Conservation (phyloP, 202 grass and related monocot genomes). For the Saccharum hybrid region DNA sequence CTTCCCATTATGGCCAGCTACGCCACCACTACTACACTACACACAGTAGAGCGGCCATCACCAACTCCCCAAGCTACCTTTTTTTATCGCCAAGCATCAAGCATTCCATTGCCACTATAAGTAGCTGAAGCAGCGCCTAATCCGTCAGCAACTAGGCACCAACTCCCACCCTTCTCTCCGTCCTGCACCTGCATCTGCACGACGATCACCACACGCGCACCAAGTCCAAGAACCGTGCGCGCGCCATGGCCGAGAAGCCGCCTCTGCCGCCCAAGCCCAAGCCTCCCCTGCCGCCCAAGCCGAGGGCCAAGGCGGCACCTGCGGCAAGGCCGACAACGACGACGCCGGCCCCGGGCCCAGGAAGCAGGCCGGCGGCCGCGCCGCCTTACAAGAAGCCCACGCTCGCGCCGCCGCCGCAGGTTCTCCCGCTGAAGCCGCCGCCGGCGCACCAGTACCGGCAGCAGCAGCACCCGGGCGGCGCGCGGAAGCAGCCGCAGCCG, state of each 20-base stretch:
- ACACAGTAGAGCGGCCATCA: too few species aligned
- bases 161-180: conserved; percentile 10
- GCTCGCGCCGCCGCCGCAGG: conserved; percentile 51
- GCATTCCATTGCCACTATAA: conserved; percentile 30
- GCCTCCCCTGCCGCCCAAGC: conserved; percentile 13
- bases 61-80: conserved; percentile 20
- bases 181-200: background rate
- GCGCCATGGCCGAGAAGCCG: conserved; percentile 50
- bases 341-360: background rate
- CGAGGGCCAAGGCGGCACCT: background rate
- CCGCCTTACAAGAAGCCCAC: conserved; percentile 60
- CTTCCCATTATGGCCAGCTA: background rate
- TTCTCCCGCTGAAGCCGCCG: conserved; percentile 47
- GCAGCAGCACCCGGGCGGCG: background rate
- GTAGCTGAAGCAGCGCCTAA: conserved; percentile 22
- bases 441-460: conserved; percentile 57
- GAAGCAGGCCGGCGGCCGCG: conserved; percentile 2
- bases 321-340: background rate
- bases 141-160: conserved; percentile 39
- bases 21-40: too few species aligned
- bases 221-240: background rate
- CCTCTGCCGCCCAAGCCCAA: conserved; percentile 18
- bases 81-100: background rate
- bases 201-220: background rate
- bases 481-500: conserved; percentile 51